Evolutionary conservation across 2,329 filamentous ascomycete genomes (phyloP).

Genomic region (Aspergillus sergii): DNA sequence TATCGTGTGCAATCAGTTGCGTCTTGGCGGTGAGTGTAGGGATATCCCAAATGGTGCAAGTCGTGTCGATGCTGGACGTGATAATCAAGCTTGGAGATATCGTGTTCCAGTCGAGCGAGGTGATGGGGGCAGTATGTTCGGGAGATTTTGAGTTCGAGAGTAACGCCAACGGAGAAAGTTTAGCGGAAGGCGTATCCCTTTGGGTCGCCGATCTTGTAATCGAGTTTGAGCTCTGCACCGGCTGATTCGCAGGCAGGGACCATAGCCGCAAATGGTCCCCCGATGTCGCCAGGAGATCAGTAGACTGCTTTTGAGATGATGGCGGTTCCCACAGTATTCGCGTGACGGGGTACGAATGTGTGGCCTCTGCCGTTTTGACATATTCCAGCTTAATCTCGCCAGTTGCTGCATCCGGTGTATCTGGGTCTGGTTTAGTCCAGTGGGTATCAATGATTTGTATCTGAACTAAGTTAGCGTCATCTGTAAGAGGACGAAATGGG

Average conservation of each 20-base stretch:
- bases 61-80: conserved; percentile 97
- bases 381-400: conserved; percentile 72
- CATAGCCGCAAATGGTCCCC: conserved; percentile 92
- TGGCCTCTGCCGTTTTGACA: conserved; percentile 90
- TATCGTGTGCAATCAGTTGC: conserved; percentile 96
- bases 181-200: conserved; percentile 65
- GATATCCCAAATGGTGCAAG: conserved; percentile 99
- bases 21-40: conserved; percentile 97
- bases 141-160: conserved; percentile 98
- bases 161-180: conserved; percentile 88
- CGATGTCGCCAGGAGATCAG: conserved; percentile 90
- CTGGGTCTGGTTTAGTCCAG: conserved; percentile 68
- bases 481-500: conserved; percentile 7
- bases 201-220: conserved; percentile 68
- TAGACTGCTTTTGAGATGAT: conserved; percentile 91
- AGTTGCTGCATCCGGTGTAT: conserved; percentile 71
- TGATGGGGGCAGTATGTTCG: conserved; percentile 94
- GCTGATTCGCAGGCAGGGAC: conserved; percentile 76
- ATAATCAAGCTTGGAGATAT: conserved; percentile 97
- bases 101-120: conserved; percentile 96
- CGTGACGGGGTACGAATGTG: conserved; percentile 96
- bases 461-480: conserved; percentile 50
- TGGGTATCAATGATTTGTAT: conserved; percentile 97
- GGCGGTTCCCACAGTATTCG: conserved; percentile 94
- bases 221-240: conserved; percentile 64